Evolutionary conservation across 2,329 filamentous ascomycete genomes (phyloP), one percentile per base, ranked within the genome.

Genomic region (Diaporthe ilicicola): DNA sequence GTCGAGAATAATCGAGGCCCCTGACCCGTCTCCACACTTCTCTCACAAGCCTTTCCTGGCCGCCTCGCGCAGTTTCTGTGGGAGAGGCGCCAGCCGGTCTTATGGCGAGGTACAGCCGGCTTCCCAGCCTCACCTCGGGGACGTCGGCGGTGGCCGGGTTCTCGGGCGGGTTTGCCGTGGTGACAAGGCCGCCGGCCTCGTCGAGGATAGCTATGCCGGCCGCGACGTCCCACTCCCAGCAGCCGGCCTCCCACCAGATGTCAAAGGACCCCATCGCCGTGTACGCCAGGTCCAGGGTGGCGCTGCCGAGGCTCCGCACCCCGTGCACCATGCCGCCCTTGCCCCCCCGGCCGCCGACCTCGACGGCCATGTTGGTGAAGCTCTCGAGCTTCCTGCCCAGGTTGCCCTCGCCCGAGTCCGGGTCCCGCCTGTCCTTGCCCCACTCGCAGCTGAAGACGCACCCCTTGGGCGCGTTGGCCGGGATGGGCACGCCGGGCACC

Each of bases 181-280:
- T 94, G 24, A 94, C 85, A 4, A 94, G 79, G 0, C 93, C 93
- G 1, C 92, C 92, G 2, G 93, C 92, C 81, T 94, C 92, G 70
- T 90, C 83, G 1, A 94, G 81, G 50, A 94, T 90, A 5, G 91
- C 91, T 71, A 94, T 90, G 2, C 92, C 92, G 15, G 92, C 93
- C 1, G 92, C 92, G 4, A 94, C 92, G 74, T 94, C 93, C 90
- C 92, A 94, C 80, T 94, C 93, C 92, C 92, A 94, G 76, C 92
- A 94, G 0, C 92, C 92, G 3, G 92, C 92, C 78, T 94, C 92
- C 92, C 92, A 94, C 92, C 92, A 94, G 13, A 94, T 93, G 80
- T 94, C 92, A 74, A 94, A 91, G 0, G 89, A 85, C 0, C 92
- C 92, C 87, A 92, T 92, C 15, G 93, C 92, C 12, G 89, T 89